Conservation (phyloP, 208 protist species). For the Acanthamoeba culbertsoni region DNA sequence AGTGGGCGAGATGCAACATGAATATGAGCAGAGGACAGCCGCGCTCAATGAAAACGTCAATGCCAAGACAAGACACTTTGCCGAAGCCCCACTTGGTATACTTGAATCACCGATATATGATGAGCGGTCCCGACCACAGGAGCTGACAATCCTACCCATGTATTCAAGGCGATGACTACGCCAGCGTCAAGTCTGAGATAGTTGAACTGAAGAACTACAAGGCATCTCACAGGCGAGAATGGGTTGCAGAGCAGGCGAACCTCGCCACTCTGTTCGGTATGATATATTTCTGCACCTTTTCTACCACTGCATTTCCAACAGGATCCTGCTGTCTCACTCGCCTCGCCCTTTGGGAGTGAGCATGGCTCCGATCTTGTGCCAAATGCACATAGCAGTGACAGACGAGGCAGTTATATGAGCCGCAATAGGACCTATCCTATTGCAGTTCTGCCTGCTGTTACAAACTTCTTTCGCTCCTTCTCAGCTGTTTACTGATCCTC, state of each 20-base stretch:
- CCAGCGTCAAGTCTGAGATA: neutral
- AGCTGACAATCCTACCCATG: neutral
- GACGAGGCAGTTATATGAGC: no score
- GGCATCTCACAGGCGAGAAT: constrained; percentile 23
- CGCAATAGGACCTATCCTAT: no score
- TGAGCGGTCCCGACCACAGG: neutral
- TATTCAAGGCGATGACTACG: neutral
- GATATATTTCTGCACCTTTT: neutral
- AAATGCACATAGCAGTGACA: no score
- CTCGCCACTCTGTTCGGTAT: constrained; percentile 43
- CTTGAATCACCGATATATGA: neutral
- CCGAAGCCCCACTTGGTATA: neutral
- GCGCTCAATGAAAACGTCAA: constrained; percentile 21
- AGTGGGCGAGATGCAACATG: constrained; percentile 49
- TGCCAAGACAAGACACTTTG: neutral
- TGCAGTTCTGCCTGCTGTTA: no score
- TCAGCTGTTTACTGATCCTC: no score
- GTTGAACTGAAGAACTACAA: constrained; percentile 46
- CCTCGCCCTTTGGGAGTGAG: no score
- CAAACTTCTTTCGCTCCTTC: no score
- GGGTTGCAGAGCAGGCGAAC: constrained; percentile 61
- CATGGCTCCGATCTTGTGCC: no score
- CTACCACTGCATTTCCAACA: no score
- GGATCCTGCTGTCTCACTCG: no score
- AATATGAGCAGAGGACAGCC: constrained; percentile 58